Conservation (phyloP, 2,329 filamentous ascomycete species). For the Apiospora arundinis region DNA sequence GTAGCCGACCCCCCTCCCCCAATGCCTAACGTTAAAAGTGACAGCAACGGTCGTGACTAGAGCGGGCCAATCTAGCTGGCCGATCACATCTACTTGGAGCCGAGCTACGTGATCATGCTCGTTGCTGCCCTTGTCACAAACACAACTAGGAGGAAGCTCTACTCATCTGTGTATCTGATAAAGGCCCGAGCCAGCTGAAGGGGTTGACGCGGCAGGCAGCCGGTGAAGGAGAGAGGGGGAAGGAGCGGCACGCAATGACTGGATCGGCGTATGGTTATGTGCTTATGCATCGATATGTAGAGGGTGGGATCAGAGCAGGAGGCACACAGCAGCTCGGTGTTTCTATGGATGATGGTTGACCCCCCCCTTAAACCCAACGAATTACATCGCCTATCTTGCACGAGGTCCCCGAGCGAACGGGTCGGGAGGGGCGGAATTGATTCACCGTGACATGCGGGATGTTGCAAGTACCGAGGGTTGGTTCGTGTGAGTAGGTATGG, state of each 20-base stretch:
- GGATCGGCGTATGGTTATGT: not conserved
- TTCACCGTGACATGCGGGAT: constrained; percentile 6
- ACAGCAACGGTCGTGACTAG: not conserved
- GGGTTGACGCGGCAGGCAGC: not conserved
- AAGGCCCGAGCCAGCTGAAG: not conserved
- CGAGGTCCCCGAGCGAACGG: constrained; percentile 8
- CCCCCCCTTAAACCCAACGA: not conserved
- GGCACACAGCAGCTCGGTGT: not conserved
- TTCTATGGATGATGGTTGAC: not conserved
- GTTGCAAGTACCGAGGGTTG: not conserved
- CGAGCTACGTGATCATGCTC: not conserved
- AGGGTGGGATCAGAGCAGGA: not conserved
- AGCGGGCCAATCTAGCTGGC: not conserved
- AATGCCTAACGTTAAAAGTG: not conserved
- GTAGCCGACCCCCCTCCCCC: not conserved
- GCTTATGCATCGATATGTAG: not conserved
- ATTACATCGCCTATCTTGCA: not conserved
- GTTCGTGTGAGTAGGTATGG: not conserved
- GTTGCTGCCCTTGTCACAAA: not conserved
- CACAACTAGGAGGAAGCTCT: not conserved
- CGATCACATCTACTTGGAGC: not conserved
- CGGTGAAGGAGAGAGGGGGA: too few relatives aligned
- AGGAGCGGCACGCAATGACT: too few relatives aligned
- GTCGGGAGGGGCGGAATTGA: constrained; percentile 6
- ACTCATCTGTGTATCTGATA: not conserved